These are phyloP conservation scores for Monosporozyma unispora DNA, from an alignment of 805 yeast genomes.

Conservation along the genomic window DNA sequence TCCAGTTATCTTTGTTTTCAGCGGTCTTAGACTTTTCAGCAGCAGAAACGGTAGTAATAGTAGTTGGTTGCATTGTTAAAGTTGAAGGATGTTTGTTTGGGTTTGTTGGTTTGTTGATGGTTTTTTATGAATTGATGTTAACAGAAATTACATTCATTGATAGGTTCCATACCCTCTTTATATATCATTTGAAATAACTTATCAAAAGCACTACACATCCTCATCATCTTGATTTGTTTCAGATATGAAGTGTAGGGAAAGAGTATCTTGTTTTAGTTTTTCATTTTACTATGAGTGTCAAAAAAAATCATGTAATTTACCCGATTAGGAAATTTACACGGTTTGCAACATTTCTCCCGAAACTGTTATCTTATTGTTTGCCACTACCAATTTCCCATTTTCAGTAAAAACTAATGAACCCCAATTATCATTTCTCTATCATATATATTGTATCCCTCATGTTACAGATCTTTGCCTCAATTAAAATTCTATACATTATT, in stretches of 20 bases:
- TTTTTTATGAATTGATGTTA: neutral
- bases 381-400: neutral
- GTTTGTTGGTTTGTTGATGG: neutral
- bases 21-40: slow-evolving; percentile 18
- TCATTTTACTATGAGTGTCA: too few relatives aligned
- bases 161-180: neutral
- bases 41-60: slow-evolving; percentile 14
- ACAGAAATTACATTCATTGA: neutral
- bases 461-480: neutral
- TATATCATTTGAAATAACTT: neutral
- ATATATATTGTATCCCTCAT: too few relatives aligned
- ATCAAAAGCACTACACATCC: neutral
- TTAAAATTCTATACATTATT: neutral
- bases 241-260: neutral
- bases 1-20: slow-evolving; percentile 23
- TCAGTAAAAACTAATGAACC: neutral
- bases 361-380: neutral
- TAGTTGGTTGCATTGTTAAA: slow-evolving; percentile 22
- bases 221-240: neutral
- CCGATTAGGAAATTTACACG: slow-evolving; percentile 12
- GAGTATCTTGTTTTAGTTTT: too few relatives aligned
- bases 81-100: neutral
- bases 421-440: neutral
- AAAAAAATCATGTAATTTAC: slow-evolving; percentile 7
- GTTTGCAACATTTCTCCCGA: neutral